These are phyloP conservation scores for Apophysomyces elegans DNA, from an alignment of 371 early-diverging fungal species.

Conservation along the genomic window DNA sequence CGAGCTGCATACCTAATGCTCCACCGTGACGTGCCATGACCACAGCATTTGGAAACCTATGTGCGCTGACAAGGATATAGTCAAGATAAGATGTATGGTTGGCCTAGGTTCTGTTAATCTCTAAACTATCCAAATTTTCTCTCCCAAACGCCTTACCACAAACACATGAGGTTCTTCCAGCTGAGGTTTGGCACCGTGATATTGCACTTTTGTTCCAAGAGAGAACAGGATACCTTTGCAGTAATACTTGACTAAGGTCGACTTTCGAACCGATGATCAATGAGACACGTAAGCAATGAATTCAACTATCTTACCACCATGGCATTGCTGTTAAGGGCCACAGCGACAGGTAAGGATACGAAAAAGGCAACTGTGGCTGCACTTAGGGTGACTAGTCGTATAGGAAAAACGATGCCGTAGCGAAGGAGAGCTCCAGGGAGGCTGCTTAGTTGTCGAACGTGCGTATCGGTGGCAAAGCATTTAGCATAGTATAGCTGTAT, in stretches of 20 bases:
- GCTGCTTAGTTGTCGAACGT: neutral
- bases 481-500: conserved; percentile 38
- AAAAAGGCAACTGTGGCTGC: conserved; percentile 43
- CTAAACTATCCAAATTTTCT: too few relatives aligned
- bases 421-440: conserved; percentile 41
- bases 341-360: conserved; percentile 36
- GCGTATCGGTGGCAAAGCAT: conserved; percentile 34
- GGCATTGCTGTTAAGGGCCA: conserved; percentile 32
- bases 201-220: conserved; percentile 59
- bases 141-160: conserved; percentile 36
- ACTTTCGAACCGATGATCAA: conserved; percentile 27
- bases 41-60: conserved; percentile 78
- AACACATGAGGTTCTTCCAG: conserved; percentile 70
- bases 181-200: conserved; percentile 67
- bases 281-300: neutral
- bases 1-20: conserved; percentile 34
- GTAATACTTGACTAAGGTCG: conserved; percentile 62
- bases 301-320: conserved; percentile 32
- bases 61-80: conserved; percentile 73
- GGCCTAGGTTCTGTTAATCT: conserved; percentile 22
- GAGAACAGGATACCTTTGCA: conserved; percentile 67
- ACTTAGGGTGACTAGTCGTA: conserved; percentile 29
- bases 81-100: conserved; percentile 89
- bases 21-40: conserved; percentile 72
- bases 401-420: conserved; percentile 40